Conservation (phyloP, 176 grass and related monocot genomes). For the Pharus latifolius region DNA sequence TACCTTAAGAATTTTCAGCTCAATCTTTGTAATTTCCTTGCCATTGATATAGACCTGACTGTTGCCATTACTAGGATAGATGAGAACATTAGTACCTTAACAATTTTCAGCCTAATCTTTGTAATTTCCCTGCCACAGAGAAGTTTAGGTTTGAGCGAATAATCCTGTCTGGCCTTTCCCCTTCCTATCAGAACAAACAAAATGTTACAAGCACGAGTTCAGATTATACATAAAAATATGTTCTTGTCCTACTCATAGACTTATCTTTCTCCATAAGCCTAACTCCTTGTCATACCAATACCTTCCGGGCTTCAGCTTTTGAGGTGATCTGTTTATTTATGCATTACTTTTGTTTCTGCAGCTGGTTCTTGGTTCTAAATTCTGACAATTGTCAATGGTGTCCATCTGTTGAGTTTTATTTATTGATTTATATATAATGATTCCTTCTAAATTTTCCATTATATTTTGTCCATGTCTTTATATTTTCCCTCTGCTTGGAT, state of each 20-base stretch:
- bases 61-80: conserved; percentile 81
- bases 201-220: background rate
- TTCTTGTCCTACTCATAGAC: background rate
- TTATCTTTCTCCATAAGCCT: conserved; percentile 88
- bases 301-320: conserved; percentile 76
- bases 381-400: too few species aligned
- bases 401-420: too few species aligned
- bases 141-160: conserved; percentile 86
- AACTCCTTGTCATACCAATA: conserved; percentile 99
- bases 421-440: too few species aligned
- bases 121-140: conserved; percentile 73
- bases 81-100: conserved; percentile 75
- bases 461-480: too few species aligned
- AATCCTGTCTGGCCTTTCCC: conserved; percentile 73
- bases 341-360: too few species aligned
- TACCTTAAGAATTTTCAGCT: conserved; percentile 74
- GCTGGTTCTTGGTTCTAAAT: too few species aligned
- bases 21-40: conserved; percentile 79
- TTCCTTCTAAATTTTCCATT: too few species aligned
- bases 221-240: background rate
- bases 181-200: conserved; percentile 42
- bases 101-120: conserved; percentile 63
- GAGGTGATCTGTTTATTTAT: too few species aligned
- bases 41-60: conserved; percentile 89
- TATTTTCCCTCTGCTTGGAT: too few species aligned